phyloP scores from a whole-genome alignment of 306 rosid genomes.

The Castanea crenata region DNA sequence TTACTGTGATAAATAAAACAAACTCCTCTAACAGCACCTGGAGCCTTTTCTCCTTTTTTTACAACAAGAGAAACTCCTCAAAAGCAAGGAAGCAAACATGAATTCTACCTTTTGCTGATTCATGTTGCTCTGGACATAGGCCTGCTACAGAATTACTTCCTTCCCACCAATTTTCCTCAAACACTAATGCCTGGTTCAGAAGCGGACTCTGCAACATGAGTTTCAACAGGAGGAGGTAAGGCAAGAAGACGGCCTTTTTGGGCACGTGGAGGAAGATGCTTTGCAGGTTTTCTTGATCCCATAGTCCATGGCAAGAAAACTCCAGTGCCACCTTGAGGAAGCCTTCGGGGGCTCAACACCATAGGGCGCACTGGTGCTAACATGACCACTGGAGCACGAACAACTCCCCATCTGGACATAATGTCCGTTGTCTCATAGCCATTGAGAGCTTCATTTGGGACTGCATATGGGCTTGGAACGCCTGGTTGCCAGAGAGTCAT shows the following conservation, averaged over 20 bases:
- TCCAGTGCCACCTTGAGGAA: conserved; percentile 81
- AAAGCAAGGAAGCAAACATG: conserved; percentile 30
- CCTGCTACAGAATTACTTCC: conserved; percentile 34
- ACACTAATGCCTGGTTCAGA: conserved; percentile 53
- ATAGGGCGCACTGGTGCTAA: conserved; percentile 67
- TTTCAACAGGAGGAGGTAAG: conserved; percentile 54
- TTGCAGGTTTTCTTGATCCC: conserved; percentile 71
- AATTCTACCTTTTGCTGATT: conserved; percentile 33
- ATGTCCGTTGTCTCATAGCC: conserved; percentile 60
- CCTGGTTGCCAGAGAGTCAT: conserved; percentile 78
- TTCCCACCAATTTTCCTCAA: conserved; percentile 35
- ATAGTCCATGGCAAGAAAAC: conserved; percentile 95
- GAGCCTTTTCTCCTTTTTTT: conserved; percentile 33
- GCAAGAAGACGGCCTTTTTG: conserved; percentile 73
- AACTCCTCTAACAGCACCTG: conserved; percentile 41
- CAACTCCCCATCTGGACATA: conserved; percentile 87
- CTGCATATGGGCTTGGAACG: conserved; percentile 45
- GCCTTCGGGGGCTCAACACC: conserved; percentile 52
- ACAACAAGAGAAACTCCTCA: conserved; percentile 50
- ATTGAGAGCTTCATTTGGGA: conserved; percentile 52
- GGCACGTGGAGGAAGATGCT: conserved; percentile 97
- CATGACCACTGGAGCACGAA: conserved; percentile 73
- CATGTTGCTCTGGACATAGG: conserved; percentile 32
- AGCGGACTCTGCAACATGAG: conserved; percentile 52
- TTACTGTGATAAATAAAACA: conserved; percentile 18